phyloP scores from a whole-genome alignment of 192 early-diverging fungal genomes.

The Coemansia aciculifera region DNA sequence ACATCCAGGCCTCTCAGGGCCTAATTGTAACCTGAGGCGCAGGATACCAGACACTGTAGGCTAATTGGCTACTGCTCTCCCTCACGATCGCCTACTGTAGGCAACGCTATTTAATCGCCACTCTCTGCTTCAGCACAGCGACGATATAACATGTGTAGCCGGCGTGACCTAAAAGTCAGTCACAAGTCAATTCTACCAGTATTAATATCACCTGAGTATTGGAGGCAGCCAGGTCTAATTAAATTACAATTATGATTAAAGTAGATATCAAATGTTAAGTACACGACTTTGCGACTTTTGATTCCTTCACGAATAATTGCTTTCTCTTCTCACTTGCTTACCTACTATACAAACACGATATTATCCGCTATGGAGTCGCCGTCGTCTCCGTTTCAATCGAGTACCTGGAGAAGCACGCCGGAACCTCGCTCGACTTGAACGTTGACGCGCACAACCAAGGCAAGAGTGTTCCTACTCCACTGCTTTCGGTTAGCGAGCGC shows the following conservation, averaged over 20 bases:
- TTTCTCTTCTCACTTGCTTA: too few relatives aligned
- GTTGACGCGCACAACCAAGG: constrained; percentile 1
- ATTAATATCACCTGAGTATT: background rate
- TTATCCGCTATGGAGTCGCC: background rate
- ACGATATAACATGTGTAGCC: background rate
- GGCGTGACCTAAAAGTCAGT: background rate
- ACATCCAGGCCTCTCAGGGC: background rate
- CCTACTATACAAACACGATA: too few relatives aligned
- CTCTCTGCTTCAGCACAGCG: background rate
- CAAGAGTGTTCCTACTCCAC: background rate
- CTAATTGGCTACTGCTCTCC: background rate
- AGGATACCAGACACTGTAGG: background rate
- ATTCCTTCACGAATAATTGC: too few relatives aligned
- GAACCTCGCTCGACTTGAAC: background rate
- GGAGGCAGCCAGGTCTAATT: background rate
- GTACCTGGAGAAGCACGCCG: background rate
- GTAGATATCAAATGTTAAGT: too few relatives aligned
- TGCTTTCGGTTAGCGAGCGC: constrained; percentile 3
- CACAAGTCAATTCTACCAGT: background rate
- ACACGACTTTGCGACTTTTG: background rate
- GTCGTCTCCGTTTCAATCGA: background rate
- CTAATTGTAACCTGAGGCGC: background rate
- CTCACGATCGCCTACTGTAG: too few relatives aligned
- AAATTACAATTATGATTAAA: too few relatives aligned
- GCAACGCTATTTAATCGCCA: background rate